Evolutionary conservation across 176 grass and related monocot species (phyloP), one percentile per base, ranked within the genome.

Genomic region (Musa troglodytarum): DNA sequence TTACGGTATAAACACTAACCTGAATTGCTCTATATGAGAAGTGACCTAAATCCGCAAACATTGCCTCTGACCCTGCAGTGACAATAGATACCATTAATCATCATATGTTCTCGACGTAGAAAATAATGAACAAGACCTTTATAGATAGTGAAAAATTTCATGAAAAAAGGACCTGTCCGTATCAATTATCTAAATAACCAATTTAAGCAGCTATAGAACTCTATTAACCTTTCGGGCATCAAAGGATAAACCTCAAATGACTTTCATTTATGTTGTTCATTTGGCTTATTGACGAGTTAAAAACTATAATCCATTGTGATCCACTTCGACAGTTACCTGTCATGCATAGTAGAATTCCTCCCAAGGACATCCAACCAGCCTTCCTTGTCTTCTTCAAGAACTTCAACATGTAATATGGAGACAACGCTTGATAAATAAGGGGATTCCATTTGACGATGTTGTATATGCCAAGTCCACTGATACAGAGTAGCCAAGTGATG

Each of bases 361-460:
- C 95, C n/a, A 99, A 83, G 1, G 95, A 99, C 95, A 99, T 99
- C 95, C 95, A 99, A 65, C 95, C 95, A 80, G 78, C 76, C 65
- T 89, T 94, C 76, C 80, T 94, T 34, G 95, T 99, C 89, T 99
- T 99, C 73, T 83, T 99, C 75, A 99, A 78, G 85, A 99, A 99
- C 77, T 82, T 94, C 76, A 86, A 84, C 95, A 99, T 99, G 74
- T 94, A 86, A 81, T 63, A 87, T 20, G 95, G 95, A 57, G 92
- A 94, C 28, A 99, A 78, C 68, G 88, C 88, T 81, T 89, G 81
- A 78, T 99, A 99, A 22, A 99, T 83, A 15, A 86, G 81, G 76
- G 84, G 91, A 76, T 99, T 99, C 95, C 95, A 99, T 54, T 94
- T 28, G 73, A 91, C 72, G 29, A 99, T 94, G 66, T 94, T 99